Evolutionary conservation across 305 asterid genomes (phyloP).

Genomic region (Andrographis paniculata): DNA sequence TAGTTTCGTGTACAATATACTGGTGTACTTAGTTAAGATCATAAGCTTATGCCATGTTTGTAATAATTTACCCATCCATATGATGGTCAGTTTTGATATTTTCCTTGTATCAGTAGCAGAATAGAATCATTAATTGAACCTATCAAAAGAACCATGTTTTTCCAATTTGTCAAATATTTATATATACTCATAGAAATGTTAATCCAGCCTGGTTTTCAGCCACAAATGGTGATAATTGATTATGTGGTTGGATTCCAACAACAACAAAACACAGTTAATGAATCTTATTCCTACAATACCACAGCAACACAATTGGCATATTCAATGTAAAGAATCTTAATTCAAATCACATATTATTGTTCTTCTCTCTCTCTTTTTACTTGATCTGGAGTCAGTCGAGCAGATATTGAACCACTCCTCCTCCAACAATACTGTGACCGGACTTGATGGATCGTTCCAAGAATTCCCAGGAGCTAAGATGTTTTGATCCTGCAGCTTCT

Average conservation of each 20-base stretch:
- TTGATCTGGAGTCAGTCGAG: slow-evolving; percentile 8
- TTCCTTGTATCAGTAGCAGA: background rate
- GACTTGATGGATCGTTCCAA: slow-evolving; percentile 40
- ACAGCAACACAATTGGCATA: slow-evolving; percentile 10
- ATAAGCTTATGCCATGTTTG: background rate
- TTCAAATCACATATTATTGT: slow-evolving; percentile 11
- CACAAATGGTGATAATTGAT: too few species aligned
- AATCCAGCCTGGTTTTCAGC: too few species aligned
- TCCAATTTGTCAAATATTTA: too few species aligned
- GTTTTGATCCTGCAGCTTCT: slow-evolving; percentile 14
- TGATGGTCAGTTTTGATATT: background rate
- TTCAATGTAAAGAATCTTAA: background rate
- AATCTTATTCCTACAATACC: background rate
- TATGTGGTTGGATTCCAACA: too few species aligned
- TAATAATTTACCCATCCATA: background rate
- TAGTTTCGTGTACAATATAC: slow-evolving; percentile 20
- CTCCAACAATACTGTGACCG: slow-evolving; percentile 45
- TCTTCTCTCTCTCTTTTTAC: slow-evolving; percentile 8
- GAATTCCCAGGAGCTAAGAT: slow-evolving; percentile 10
- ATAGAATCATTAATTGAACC: too few species aligned
- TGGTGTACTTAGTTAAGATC: background rate
- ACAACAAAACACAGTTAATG: too few species aligned
- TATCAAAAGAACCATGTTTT: too few species aligned
- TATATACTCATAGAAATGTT: too few species aligned
- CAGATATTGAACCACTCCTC: slow-evolving; percentile 15